These are phyloP conservation scores for Yamadazyma nakazawae DNA, from an alignment of 805 yeast genomes.

Conservation along the genomic window DNA sequence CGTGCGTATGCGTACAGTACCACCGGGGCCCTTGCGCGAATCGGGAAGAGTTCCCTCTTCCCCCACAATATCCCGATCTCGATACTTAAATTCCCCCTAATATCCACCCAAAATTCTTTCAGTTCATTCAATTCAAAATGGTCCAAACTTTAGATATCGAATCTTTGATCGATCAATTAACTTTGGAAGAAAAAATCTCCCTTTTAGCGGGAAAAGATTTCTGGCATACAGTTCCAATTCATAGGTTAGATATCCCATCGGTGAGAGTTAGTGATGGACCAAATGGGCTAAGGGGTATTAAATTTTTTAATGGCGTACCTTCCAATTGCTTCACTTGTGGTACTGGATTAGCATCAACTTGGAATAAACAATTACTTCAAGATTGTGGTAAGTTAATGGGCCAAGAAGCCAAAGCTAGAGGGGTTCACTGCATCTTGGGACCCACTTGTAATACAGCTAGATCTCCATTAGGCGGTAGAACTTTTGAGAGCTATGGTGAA, in stretches of 20 bases:
- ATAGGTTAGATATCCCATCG: slow-evolving; percentile 43
- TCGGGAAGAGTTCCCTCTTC: no score
- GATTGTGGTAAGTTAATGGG: slow-evolving; percentile 54
- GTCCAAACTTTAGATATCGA: slow-evolving; percentile 25
- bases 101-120: not conserved
- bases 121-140: not conserved
- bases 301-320: slow-evolving; percentile 49
- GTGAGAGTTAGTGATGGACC: slow-evolving; percentile 58
- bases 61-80: not conserved
- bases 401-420: slow-evolving; percentile 51
- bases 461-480: slow-evolving; percentile 59
- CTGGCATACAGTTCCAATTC: slow-evolving; percentile 49
- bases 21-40: no score
- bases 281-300: slow-evolving; percentile 60
- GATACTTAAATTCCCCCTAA: not conserved
- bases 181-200: slow-evolving; percentile 33
- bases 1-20: no score
- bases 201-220: slow-evolving; percentile 41
- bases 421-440: slow-evolving; percentile 40
- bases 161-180: slow-evolving; percentile 25
- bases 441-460: slow-evolving; percentile 51
- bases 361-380: slow-evolving; percentile 47
- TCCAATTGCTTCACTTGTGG: slow-evolving; percentile 62
- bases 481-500: slow-evolving; percentile 60
- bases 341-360: slow-evolving; percentile 57